A percentile compares a stretch with the other conserved stretches of the same genome.
phyloP scores from a whole-genome alignment of 1,284 basidiomycete species.

The Malassezia dermatis region DNA sequence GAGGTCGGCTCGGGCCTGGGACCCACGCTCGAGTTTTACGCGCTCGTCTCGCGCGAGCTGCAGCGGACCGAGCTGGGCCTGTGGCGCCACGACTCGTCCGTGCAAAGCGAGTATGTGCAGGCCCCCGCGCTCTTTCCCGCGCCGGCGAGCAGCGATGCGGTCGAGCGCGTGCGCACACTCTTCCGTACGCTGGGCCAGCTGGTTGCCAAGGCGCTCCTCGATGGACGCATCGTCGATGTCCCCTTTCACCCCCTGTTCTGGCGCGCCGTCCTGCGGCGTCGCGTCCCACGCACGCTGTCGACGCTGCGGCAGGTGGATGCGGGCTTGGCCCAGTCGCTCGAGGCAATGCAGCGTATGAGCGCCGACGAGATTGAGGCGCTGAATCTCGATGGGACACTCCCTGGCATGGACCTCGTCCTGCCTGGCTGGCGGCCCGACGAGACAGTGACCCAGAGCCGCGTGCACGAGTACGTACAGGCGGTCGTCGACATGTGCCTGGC shows the following conservation, averaged over 20 bases:
- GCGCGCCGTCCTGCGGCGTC: constrained; percentile 72
- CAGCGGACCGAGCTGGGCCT: constrained; percentile 73
- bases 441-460: constrained; percentile 72
- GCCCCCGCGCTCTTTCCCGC: constrained; percentile 76
- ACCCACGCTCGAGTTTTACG: constrained; percentile 96
- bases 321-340: constrained; percentile 71
- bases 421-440: constrained; percentile 59
- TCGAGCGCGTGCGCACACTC: constrained; percentile 54
- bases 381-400: constrained; percentile 86
- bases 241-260: constrained; percentile 86
- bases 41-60: constrained; percentile 83
- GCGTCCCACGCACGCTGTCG: constrained; percentile 70
- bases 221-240: constrained; percentile 93
- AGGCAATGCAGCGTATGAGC: constrained; percentile 60
- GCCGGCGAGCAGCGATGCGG: constrained; percentile 4
- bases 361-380: constrained; percentile 65
- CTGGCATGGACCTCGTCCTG: constrained; percentile 77
- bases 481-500: constrained; percentile 14
- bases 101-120: constrained; percentile 46
- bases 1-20: constrained; percentile 97
- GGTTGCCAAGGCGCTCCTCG: constrained; percentile 92
- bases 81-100: constrained; percentile 68
- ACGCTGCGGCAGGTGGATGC: constrained; percentile 64
- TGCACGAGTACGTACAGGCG: constrained; percentile 68
- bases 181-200: constrained; percentile 89